Conservation (phyloP, 2,329 filamentous ascomycete genomes). For the Sarocladium strictum region DNA sequence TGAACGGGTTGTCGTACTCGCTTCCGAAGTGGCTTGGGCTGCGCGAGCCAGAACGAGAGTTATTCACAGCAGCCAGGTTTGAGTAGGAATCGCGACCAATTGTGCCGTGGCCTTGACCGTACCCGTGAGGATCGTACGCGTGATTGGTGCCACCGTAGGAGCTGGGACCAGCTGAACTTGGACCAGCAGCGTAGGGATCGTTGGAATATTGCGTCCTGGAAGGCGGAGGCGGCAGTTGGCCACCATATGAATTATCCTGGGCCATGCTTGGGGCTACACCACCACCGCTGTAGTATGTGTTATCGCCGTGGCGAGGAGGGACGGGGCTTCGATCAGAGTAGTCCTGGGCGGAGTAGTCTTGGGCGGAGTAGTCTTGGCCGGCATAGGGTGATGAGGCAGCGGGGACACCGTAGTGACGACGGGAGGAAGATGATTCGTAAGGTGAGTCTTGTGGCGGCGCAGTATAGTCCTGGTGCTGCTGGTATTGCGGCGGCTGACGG, state of each 20-base stretch:
- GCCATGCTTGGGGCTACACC: constrained; percentile 10
- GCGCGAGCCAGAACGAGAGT: constrained; percentile 38
- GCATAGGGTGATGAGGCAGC: constrained; percentile 1
- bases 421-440: constrained; percentile 1
- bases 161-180: background rate
- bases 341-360: background rate
- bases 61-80: constrained; percentile 33
- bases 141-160: constrained; percentile 12
- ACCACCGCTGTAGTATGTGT: constrained; percentile 17
- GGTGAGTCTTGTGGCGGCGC: background rate
- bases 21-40: constrained; percentile 39
- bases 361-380: background rate
- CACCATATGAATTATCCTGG: constrained; percentile 9
- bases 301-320: constrained; percentile 18
- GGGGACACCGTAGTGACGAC: constrained; percentile 4
- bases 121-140: constrained; percentile 13
- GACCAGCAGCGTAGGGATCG: constrained; percentile 12
- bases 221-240: constrained; percentile 31
- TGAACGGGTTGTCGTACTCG: constrained; percentile 54
- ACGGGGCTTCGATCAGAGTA: constrained; percentile 8
- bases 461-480: background rate
- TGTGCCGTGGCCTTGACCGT: constrained; percentile 19
- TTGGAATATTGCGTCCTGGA: constrained; percentile 23
- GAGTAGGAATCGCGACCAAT: constrained; percentile 36
- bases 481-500: background rate